Base-by-base conservation (phyloP, 345 rosid genomes). In the Dipteronia sinensis region DNA sequence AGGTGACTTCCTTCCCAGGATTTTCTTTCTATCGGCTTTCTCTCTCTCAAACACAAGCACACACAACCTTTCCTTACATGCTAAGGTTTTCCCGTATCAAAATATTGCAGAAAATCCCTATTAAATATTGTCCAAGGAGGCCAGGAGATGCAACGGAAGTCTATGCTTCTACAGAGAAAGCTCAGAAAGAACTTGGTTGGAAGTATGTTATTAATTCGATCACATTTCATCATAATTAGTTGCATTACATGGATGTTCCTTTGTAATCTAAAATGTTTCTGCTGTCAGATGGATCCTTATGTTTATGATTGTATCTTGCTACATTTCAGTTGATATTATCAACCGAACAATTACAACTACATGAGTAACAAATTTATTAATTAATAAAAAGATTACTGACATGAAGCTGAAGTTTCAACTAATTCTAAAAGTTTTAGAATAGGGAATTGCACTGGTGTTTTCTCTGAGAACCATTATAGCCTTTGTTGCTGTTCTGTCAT, bases 111-210 rank as follows among this genome's bases (percentile, higher is more conserved):
- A 94, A 87, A 92, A 96, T 96, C 64, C 98, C 97, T 0, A 23
- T 86, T 53, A 94, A 94, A 81, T 75, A 87, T 0, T 94, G 97
- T 75, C 94, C 95, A 58, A 89, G 97, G 83, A 90, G 98, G 76
- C 87, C 93, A 6, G 99, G 98, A 78, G 97, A 96, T 83, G 98
- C 97, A 78, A 94, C 97, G 16, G 92, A 87, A 51, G 98, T 96
- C 20, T 94, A 89, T 72, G 97, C 98, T 65, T 87, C 94, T 16
- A 90, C 91, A 7, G 89, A 87, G 67, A 91, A 79, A 83, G 99
- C 98, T 77, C 83, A 86, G 72, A 91, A 78, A 80, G 93, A 96
- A 84, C 99, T 96, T 8, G 91, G 93, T 51, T 96, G 99, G 98
- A 91, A 90, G 99, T 93, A 90, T 62, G 95, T 82, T 15, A 38